These are phyloP conservation scores for Solanum piurae DNA, from an alignment of 257 asterid species.

Conservation along the genomic window DNA sequence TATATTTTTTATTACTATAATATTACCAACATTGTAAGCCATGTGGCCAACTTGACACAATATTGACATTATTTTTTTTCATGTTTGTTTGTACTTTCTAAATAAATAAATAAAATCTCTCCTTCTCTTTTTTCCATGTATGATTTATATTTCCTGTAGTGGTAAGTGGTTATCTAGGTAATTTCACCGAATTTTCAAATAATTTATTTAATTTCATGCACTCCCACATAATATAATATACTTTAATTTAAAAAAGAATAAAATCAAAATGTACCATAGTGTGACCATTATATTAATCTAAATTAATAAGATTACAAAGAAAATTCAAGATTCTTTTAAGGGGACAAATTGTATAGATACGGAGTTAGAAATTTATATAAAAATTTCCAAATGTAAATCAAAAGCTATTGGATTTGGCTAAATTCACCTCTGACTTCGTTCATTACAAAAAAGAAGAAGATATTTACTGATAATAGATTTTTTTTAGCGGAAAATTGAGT, in stretches of 20 bases:
- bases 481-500: too few relatives aligned
- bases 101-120: neutral
- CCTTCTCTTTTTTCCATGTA: neutral
- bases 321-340: neutral
- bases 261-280: neutral
- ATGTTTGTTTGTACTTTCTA: neutral
- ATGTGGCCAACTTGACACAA: neutral
- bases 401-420: neutral
- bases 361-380: too few relatives aligned
- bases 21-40: neutral
- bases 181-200: neutral
- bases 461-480: too few relatives aligned
- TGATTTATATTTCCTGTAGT: neutral
- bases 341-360: neutral
- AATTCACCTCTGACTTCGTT: neutral
- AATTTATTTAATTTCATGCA: neutral
- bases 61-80: neutral
- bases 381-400: neutral
- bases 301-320: neutral
- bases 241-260: neutral
- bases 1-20: too few relatives aligned
- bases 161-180: neutral
- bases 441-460: too few relatives aligned
- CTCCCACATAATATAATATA: neutral
- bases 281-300: neutral